A percentile compares a stretch with the other conserved stretches of the same genome.
Conservation (phyloP, 2,329 filamentous ascomycete species). For the Pestalotiopsis sp. region DNA sequence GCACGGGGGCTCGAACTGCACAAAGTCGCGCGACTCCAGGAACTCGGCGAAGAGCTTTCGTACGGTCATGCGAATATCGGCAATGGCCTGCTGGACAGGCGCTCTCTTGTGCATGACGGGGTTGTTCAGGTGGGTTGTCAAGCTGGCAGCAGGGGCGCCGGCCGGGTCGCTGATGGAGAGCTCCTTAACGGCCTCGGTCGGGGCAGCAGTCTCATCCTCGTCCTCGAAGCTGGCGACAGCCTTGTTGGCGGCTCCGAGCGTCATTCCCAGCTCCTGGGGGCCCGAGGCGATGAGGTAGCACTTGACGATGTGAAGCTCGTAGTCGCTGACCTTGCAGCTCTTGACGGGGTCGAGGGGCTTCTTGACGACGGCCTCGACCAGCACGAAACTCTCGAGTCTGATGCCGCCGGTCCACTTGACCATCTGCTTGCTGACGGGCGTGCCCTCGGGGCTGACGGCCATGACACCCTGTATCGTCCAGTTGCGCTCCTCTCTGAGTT, state of each 20-base stretch:
- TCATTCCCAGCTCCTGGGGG: constrained; percentile 60
- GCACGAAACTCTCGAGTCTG: constrained; percentile 79
- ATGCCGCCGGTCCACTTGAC: constrained; percentile 84
- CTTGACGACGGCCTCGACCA: constrained; percentile 79
- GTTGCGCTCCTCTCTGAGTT: constrained; percentile 74
- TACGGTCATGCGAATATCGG: constrained; percentile 59
- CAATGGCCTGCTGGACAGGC: constrained; percentile 65
- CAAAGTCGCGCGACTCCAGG: constrained; percentile 74
- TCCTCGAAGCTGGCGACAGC: constrained; percentile 62
- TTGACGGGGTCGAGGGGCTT: constrained; percentile 86
- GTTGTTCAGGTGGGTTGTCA: constrained; percentile 88
- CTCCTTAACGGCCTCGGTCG: constrained; percentile 41
- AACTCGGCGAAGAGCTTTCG: constrained; percentile 77
- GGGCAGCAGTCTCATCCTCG: constrained; percentile 45
- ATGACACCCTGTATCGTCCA: constrained; percentile 84
- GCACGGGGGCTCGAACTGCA: constrained; percentile 86
- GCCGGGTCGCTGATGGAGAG: constrained; percentile 37
- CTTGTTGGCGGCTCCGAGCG: constrained; percentile 56
- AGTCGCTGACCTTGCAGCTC: constrained; percentile 76
- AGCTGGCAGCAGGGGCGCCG: constrained; percentile 69
- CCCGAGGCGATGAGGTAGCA: constrained; percentile 74
- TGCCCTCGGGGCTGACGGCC: constrained; percentile 65
- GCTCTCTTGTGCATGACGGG: constrained; percentile 90
- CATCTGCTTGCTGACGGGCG: constrained; percentile 78
- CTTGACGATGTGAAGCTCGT: constrained; percentile 88